Conservation (phyloP, 31 red algal species). For the Bonnemaisonia californica region DNA sequence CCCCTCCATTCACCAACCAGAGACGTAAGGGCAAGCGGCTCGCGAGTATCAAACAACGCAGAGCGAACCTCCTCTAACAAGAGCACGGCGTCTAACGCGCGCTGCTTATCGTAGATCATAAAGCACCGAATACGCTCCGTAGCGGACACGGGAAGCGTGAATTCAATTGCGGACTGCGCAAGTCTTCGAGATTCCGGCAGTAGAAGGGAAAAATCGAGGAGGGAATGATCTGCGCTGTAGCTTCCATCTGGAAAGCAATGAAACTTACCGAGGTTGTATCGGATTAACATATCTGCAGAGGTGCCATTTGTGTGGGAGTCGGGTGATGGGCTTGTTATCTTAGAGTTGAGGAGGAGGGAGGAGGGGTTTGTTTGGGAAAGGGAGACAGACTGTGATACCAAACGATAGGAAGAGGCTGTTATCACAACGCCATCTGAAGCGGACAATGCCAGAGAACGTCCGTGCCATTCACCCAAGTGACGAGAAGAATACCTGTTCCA, state of each 20-base stretch:
- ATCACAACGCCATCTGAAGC: not conserved
- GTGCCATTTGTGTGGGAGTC: no score
- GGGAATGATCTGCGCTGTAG: constrained; percentile 6
- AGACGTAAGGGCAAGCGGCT: constrained; percentile 20
- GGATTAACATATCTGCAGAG: not conserved
- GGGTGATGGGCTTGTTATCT: not conserved
- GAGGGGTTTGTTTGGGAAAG: constrained; percentile 16
- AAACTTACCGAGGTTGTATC: constrained; percentile 9
- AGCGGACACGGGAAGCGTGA: constrained; percentile 8
- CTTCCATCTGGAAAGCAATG: constrained; percentile 15
- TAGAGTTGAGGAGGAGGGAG: constrained; percentile 13
- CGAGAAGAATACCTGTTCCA: constrained; percentile 6
- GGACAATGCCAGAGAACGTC: constrained; percentile 8
- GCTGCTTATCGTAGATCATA: not conserved
- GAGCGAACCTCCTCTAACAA: constrained; percentile 25
- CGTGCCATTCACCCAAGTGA: constrained; percentile 17
- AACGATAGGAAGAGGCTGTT: not conserved
- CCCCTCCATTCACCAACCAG: constrained; percentile 28
- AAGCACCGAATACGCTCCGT: constrained; percentile 23
- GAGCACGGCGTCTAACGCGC: not conserved
- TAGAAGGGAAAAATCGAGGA: not conserved
- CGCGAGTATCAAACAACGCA: constrained; percentile 8
- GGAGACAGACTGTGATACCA: not conserved
- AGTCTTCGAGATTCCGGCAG: not conserved
- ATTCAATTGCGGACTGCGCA: not conserved